phyloP scores from a whole-genome alignment of 2,329 filamentous ascomycete genomes.

The Ophiostoma sp. region DNA sequence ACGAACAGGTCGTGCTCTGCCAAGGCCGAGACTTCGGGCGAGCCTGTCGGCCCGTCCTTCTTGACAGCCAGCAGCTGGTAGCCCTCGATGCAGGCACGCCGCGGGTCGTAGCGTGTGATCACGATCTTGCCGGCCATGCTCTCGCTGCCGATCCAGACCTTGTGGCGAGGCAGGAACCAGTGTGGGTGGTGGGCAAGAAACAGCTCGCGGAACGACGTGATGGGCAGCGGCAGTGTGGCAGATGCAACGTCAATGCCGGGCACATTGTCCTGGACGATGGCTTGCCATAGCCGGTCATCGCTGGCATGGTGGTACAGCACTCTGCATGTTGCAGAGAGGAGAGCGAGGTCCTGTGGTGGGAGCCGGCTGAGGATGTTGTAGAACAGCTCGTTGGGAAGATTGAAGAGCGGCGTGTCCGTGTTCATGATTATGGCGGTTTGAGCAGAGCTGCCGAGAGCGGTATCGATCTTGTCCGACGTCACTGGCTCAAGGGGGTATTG shows the following conservation, averaged over 20 bases:
- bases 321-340: constrained; percentile 54
- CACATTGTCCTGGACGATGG: constrained; percentile 62
- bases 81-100: constrained; percentile 70
- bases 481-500: background rate
- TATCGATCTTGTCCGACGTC: background rate
- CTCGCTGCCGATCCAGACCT: constrained; percentile 79
- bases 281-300: constrained; percentile 67
- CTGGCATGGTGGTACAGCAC: constrained; percentile 53
- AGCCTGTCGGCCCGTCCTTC: constrained; percentile 30
- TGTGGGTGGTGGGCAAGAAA: constrained; percentile 69
- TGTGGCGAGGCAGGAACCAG: constrained; percentile 77
- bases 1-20: background rate
- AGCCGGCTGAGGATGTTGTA: constrained; percentile 65
- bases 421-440: too few species aligned
- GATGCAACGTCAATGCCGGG: constrained; percentile 49
- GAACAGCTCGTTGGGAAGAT: constrained; percentile 69
- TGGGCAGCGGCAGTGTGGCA: constrained; percentile 48
- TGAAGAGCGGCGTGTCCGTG: constrained; percentile 16
- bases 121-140: constrained; percentile 69
- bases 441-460: too few species aligned
- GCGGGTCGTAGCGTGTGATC: constrained; percentile 68
- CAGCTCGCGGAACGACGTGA: constrained; percentile 62
- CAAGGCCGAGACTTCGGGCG: too few species aligned
- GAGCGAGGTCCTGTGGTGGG: constrained; percentile 56
- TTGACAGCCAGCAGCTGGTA: constrained; percentile 68